A percentile compares a stretch with the other conserved stretches of the same genome.
phyloP scores from a whole-genome alignment of 768 basidiomycete species.

The Russula abietina region DNA sequence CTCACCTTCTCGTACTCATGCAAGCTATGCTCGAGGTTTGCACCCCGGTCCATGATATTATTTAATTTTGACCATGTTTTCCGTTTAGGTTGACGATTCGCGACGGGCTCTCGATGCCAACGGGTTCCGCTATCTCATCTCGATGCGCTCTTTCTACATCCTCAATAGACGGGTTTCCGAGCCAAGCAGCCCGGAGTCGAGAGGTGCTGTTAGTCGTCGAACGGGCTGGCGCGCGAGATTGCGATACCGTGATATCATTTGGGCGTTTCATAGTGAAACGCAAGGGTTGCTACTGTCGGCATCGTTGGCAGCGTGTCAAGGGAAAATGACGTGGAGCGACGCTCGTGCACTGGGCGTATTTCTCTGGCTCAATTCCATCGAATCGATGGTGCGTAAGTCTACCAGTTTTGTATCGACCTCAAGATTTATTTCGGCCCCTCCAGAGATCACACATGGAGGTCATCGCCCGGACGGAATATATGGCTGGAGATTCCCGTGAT shows the following conservation, averaged over 20 bases:
- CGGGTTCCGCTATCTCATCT: conserved; percentile 88
- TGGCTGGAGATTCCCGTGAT: conserved; percentile 80
- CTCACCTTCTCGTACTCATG: conserved; percentile 76
- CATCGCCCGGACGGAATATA: conserved; percentile 89
- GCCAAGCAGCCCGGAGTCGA: conserved; percentile 43
- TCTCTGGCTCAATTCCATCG: conserved; percentile 78
- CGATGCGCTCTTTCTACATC: conserved; percentile 88
- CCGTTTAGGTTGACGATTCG: conserved; percentile 75
- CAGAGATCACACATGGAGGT: conserved; percentile 79
- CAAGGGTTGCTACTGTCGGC: conserved; percentile 76
- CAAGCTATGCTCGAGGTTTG: conserved; percentile 83
- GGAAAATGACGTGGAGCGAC: conserved; percentile 87
- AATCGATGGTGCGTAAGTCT: conserved; percentile 57
- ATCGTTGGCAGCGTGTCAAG: conserved; percentile 64
- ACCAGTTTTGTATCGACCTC: background rate
- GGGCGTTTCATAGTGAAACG: conserved; percentile 95
- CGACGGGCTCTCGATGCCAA: conserved; percentile 86
- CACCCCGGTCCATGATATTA: conserved; percentile 2
- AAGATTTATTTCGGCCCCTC: background rate
- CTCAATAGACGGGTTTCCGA: conserved; percentile 59
- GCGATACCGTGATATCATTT: conserved; percentile 89
- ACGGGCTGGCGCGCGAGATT: conserved; percentile 68
- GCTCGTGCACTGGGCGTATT: conserved; percentile 82
- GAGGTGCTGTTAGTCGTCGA: conserved; percentile 37
- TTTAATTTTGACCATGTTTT: background rate